Evolutionary conservation across 495 filamentous ascomycete species (phyloP).

Genomic region (Lophiostoma macrostomum): DNA sequence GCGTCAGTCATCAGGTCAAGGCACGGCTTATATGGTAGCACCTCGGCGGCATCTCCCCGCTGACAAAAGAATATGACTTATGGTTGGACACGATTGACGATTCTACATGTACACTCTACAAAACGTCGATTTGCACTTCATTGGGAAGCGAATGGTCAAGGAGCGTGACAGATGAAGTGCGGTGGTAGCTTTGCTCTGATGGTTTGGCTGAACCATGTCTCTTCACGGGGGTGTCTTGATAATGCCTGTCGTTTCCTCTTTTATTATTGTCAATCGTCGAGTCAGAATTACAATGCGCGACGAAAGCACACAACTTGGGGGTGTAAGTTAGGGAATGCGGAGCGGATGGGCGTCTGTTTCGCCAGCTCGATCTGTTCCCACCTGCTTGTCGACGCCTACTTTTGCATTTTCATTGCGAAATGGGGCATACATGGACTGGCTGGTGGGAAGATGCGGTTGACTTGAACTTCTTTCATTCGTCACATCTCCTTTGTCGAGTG

Average conservation of each 20-base stretch:
- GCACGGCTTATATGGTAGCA: neutral
- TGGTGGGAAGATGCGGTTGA: neutral
- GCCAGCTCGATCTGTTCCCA: too few species aligned
- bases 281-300: neutral
- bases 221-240: neutral
- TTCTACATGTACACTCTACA: slow-evolving; percentile 5
- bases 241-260: slow-evolving; percentile 15
- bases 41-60: neutral
- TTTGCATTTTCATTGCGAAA: neutral
- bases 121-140: slow-evolving; percentile 7
- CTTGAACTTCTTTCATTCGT: neutral
- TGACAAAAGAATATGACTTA: slow-evolving; percentile 1
- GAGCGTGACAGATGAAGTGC: slow-evolving; percentile 2
- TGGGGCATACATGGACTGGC: neutral
- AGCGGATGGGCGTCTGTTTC: neutral
- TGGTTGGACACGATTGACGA: slow-evolving; percentile 8
- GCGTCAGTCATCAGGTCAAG: slow-evolving; percentile 14
- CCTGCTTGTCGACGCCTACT: neutral
- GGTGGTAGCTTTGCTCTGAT: slow-evolving; percentile 8
- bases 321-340: neutral
- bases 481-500: neutral
- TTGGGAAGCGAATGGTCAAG: neutral
- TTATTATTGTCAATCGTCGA: neutral
- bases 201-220: neutral
- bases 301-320: neutral